phyloP scores from a whole-genome alignment of 73 alveolate genomes.

The Tetrahymena thermophila region DNA sequence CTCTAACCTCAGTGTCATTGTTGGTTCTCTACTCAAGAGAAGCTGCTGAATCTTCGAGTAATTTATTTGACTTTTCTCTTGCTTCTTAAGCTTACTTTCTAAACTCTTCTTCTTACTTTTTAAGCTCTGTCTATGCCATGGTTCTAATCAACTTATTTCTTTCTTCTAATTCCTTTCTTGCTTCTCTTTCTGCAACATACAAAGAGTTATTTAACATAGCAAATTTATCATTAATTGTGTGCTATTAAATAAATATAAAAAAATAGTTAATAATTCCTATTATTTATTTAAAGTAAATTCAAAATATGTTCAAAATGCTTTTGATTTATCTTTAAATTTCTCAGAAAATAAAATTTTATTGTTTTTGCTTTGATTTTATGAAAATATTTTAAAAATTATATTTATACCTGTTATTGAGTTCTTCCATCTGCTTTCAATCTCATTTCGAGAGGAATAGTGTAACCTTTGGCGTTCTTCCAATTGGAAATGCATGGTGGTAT shows the following conservation, averaged over 20 bases:
- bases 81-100: slow-evolving; percentile 88
- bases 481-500: slow-evolving; percentile 98
- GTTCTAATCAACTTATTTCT: slow-evolving; percentile 78
- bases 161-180: slow-evolving; percentile 89
- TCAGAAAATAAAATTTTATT: no score
- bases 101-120: slow-evolving; percentile 84
- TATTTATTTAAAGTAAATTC: no score
- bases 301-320: no score
- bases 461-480: slow-evolving; percentile 98
- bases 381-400: background rate
- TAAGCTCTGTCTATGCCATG: slow-evolving; percentile 65
- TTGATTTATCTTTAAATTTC: no score
- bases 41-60: slow-evolving; percentile 48
- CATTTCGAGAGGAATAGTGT: slow-evolving; percentile 98
- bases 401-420: slow-evolving; percentile 50
- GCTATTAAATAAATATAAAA: background rate
- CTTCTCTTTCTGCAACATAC: slow-evolving; percentile 80
- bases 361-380: background rate
- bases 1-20: background rate
- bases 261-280: background rate
- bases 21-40: background rate
- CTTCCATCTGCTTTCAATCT: slow-evolving; percentile 98
- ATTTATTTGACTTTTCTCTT: slow-evolving; percentile 68
- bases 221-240: slow-evolving; percentile 79
- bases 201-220: slow-evolving; percentile 82